Base-by-base conservation (phyloP, 495 filamentous ascomycete species). In the Xylaria longipes region DNA sequence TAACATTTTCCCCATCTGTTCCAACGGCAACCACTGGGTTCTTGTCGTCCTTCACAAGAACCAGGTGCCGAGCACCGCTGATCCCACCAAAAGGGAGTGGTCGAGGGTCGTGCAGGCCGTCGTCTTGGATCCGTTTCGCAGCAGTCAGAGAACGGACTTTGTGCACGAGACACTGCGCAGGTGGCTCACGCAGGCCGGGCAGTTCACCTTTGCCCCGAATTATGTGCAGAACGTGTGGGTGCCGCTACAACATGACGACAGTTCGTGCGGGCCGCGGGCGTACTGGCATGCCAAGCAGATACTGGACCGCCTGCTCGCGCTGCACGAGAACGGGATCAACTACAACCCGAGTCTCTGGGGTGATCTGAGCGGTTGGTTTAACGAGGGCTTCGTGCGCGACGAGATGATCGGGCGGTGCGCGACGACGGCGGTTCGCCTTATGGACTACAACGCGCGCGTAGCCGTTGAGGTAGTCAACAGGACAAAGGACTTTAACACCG, bases 321-420 rank as follows among this genome's bases (percentile, higher is more conserved):
- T 52, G 9, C 29, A 33, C 2, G 65, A 61, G 43, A 6, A n/a
- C 3, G 43, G 27, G 0, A 4, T 39, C 3, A 15, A 7, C 15
- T 63, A 70, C 22, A 20, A 48, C 20, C 69, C 68, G 11, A 25
- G 8, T 0, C 56, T 79, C 54, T 79, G 74, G 75, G 5, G 1
- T 1, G 35, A 37, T 1, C 7, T 77, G 25, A 50, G 39, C 15
- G 72, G 72, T 6, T 76, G 71, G 66, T 76, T 77, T 37, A 76
- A 77, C 48, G 60, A 71, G 3, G 50, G 73, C 2, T 46, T 68
- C 4, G 72, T 76, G 35, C 71, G 77, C n/a, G 75, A 65, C 69
- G 77, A 79, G 68, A 79, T 79, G 77, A 75, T 71, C 12, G 74
- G 75, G 17, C 60, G 69, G 9, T 73, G 70, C 56, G 72, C 72